Percentiles rank a stretch among this genome's conserved stretches.
These are phyloP conservation scores for Sesbania bispinosa DNA, from an alignment of 306 rosid species.

Conservation along the genomic window DNA sequence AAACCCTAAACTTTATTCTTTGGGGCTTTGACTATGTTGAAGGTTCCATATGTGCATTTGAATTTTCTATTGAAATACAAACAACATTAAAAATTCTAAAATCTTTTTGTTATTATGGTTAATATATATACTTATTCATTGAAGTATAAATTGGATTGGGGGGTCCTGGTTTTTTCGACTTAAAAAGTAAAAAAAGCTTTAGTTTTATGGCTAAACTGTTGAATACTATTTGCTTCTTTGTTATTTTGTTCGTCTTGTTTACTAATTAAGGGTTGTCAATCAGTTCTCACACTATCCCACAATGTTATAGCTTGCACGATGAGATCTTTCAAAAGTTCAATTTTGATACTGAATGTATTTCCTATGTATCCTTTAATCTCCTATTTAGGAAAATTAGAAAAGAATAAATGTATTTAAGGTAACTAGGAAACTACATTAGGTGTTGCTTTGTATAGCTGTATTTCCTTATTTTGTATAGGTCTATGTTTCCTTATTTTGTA, in stretches of 20 bases:
- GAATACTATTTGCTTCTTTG: background rate
- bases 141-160: conserved; percentile 15
- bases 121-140: background rate
- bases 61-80: conserved; percentile 5
- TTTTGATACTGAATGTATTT: conserved; percentile 96
- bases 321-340: conserved; percentile 97
- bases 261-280: conserved; percentile 1
- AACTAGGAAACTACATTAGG: too few relatives aligned
- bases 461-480: too few relatives aligned
- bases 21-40: too few relatives aligned
- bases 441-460: too few relatives aligned
- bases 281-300: conserved; percentile 23
- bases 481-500: too few relatives aligned
- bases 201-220: conserved; percentile 2
- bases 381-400: too few relatives aligned
- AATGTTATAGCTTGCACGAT: conserved; percentile 83
- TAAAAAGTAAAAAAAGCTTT: background rate
- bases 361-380: too few relatives aligned
- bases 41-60: background rate
- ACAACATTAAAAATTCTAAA: too few relatives aligned
- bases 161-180: background rate
- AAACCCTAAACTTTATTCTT: too few relatives aligned
- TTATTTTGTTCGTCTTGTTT: background rate
- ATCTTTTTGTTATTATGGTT: background rate
- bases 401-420: too few relatives aligned